Evolutionary conservation across 1,284 basidiomycete species (phyloP).

Genomic region (Inonotus obliquus): DNA sequence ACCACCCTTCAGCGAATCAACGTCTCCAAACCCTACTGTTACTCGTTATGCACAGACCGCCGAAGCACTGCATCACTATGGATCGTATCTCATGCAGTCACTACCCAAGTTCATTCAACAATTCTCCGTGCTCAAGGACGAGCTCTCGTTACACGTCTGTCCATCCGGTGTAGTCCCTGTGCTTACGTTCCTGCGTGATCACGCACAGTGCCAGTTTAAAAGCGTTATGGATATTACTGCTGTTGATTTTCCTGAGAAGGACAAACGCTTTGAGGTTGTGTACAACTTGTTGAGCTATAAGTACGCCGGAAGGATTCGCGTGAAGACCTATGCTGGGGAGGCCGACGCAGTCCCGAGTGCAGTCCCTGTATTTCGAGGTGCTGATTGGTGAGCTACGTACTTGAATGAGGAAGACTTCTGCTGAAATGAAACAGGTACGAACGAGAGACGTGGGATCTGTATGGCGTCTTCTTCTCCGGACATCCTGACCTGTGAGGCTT

Average conservation of each 20-base stretch:
- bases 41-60: conserved; percentile 66
- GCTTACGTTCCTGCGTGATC: conserved; percentile 93
- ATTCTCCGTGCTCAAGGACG: conserved; percentile 97
- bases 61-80: conserved; percentile 80
- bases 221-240: conserved; percentile 90
- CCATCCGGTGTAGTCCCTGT: conserved; percentile 84
- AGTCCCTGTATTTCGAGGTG: conserved; percentile 78
- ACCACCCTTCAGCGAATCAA: conserved; percentile 82
- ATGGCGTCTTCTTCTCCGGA: conserved; percentile 92
- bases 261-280: conserved; percentile 95
- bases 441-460: conserved; percentile 98
- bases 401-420: background rate
- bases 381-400: conserved; percentile 75
- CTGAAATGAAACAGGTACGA: conserved; percentile 65
- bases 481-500: conserved; percentile 91
- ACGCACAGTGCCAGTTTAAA: conserved; percentile 96
- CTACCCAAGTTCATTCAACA: conserved; percentile 95
- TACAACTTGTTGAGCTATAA: conserved; percentile 90
- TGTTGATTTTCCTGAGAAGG: conserved; percentile 91
- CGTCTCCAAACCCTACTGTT: conserved; percentile 79
- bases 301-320: conserved; percentile 78
- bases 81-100: conserved; percentile 86
- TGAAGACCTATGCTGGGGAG: conserved; percentile 98
- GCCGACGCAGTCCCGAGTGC: conserved; percentile 91
- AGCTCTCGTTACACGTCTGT: conserved; percentile 85